phyloP scores from a whole-genome alignment of 2,329 filamentous ascomycete species.

The Talaromyces sp. region DNA sequence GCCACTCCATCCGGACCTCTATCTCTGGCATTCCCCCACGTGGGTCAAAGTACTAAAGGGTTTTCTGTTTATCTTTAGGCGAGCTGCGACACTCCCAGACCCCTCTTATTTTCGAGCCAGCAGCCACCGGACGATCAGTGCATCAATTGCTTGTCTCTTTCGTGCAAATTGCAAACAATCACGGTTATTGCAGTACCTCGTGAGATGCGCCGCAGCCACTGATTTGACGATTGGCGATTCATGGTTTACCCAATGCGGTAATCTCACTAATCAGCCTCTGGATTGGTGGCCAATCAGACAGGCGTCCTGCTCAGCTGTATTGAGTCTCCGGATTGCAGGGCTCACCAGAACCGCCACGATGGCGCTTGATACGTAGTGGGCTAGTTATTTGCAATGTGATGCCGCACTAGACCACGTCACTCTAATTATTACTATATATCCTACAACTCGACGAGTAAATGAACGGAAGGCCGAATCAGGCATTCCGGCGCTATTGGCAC shows the following conservation, averaged over 20 bases:
- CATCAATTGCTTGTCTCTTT: background rate
- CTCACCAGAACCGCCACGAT: constrained; percentile 2
- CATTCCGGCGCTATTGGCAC: background rate
- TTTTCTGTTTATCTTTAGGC: background rate
- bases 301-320: background rate
- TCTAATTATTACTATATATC: background rate
- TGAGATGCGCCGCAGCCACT: background rate
- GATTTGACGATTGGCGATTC: background rate
- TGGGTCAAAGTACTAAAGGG: background rate
- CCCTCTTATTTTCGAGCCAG: constrained; percentile 6
- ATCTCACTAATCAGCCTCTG: background rate
- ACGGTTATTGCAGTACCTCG: background rate
- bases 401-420: background rate
- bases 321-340: background rate
- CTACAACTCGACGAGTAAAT: background rate
- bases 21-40: background rate
- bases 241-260: background rate
- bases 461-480: background rate
- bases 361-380: background rate
- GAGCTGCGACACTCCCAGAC: background rate
- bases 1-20: background rate
- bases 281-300: background rate
- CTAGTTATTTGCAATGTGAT: background rate
- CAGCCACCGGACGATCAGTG: constrained; percentile 11
- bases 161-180: background rate